phyloP scores from a whole-genome alignment of 1,284 basidiomycete species.

The Sporisorium exsertum region DNA sequence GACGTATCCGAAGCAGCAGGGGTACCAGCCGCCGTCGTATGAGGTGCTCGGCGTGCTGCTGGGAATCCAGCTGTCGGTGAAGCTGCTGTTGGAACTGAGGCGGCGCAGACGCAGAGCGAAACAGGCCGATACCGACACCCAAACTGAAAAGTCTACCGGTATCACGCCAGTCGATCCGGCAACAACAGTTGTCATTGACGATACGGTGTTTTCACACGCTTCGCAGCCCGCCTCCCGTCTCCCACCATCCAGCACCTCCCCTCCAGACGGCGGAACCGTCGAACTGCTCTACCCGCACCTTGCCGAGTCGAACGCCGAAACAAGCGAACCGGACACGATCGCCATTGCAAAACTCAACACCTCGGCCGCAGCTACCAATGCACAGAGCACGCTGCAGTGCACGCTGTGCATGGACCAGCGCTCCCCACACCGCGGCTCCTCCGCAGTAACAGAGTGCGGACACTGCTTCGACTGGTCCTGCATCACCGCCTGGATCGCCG shows the following conservation, averaged over 20 bases:
- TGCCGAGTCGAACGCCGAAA: conserved; percentile 6
- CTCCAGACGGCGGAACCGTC: neutral
- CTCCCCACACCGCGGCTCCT: conserved; percentile 70
- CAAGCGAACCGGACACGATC: neutral
- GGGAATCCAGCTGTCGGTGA: conserved; percentile 66
- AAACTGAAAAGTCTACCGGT: neutral
- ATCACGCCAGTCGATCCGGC: conserved; percentile 10
- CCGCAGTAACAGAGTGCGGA: conserved; percentile 90
- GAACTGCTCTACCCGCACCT: conserved; percentile 35
- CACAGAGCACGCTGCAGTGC: conserved; percentile 58
- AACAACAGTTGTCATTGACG: conserved; percentile 39
- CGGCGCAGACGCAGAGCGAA: conserved; percentile 10
- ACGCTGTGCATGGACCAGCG: conserved; percentile 69
- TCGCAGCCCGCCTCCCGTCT: conserved; percentile 39
- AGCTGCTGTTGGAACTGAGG: conserved; percentile 39
- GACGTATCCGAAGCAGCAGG: conserved; percentile 40
- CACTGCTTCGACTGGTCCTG: conserved; percentile 95
- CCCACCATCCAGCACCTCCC: neutral
- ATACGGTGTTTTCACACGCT: conserved; percentile 21
- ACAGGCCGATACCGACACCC: neutral
- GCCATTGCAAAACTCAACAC: conserved; percentile 41
- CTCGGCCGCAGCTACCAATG: conserved; percentile 20
- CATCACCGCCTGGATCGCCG: conserved; percentile 85
- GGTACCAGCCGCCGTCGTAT: conserved; percentile 66
- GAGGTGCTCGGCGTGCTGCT: conserved; percentile 69